Evolutionary conservation across 805 yeast genomes (phyloP), one percentile per base, ranked within the genome.

Genomic region (Saccharomyces kudriavzevii): DNA sequence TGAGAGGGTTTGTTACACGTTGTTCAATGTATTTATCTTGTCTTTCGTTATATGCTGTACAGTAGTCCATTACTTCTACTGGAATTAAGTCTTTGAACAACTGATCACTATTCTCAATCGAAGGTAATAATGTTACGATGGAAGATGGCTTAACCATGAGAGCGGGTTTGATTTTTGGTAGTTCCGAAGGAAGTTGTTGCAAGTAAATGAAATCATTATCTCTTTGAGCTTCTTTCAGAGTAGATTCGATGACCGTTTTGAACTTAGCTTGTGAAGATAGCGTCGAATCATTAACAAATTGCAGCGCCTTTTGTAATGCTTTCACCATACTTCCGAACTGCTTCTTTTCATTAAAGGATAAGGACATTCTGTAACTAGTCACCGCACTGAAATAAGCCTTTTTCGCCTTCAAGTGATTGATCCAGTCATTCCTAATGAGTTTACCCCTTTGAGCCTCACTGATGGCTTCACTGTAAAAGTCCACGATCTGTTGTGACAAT

Each of bases 171-270:
- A 69, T 63, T 0, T 72, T 60, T 0, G 79, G 72, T 1, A 82
- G 59, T 1, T 74, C 71, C 0, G 63, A 54, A 6, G 96, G 95
- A 0, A 89, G 82, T 1, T 73, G 70, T 54, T 86, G 84, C 43
- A 87, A 69, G 66, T 89, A 88, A 5, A 91, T 83, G 60, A 89
- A 73, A 62, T 89, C 91, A 64, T 90, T 90, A 58, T 90, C 97
- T 58, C 83, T 77, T 58, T 86, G 89, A 0, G 91, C 81, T 2
- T 78, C 72, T 17, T 73, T 69, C 9, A 84, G 62, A 0, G 77
- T 73, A 1, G 73, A 75, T 9, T 69, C 63, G 1, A 87, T 73
- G 2, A 76, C 74, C 2, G 67, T 65, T 1, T 66, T 58, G 20
- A 91, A 74, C 0, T 83, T 82, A 11, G 45, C 47, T 27, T 49